Base-by-base conservation (phyloP, 768 basidiomycete genomes). In the Russula griseocarnosa region DNA sequence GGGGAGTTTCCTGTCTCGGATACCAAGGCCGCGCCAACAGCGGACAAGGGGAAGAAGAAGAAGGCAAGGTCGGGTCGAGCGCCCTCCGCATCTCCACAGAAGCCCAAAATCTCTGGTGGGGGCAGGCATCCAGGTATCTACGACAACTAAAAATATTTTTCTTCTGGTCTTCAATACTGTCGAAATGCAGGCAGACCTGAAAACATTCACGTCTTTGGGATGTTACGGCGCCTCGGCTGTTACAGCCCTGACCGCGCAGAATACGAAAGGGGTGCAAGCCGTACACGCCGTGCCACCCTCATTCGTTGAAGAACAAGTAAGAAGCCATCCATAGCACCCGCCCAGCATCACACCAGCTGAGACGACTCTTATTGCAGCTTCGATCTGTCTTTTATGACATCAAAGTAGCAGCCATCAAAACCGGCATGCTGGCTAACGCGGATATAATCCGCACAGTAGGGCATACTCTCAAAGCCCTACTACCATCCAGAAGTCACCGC, bases 161-260 rank as follows among this genome's bases (percentile, higher is more conserved):
- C 26, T 30, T 28, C 36, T 30, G 20, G 22, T 30, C 55, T 28
- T 24, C 16, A 42, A 6, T 24, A 28, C 57, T 44, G 26, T 49
- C 40, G 49, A 34, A 47, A 18, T 58, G 18, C 40, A 94, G 88
- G 94, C 92, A 10, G 94, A 96, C 73, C 77, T 96, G 32, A 92
- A 89, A 74, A 88, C 92, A 1, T 88, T 94, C 68, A 85, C 90
- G 5, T 86, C 90, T 0, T 81, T 86, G 32, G 81, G 79, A 32
- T 90, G 89, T 70, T 95, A 92, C 70, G 94, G 91, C 16, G 79
- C 88, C 16, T 89, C 86, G 65, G 92, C 84, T 9, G 75, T 95
- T 58, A 95, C 94, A 1, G 94, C 92, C 0, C 72, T 96, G 52
- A 94, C 91, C 0, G 90, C 94, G 0, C 94, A 97, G 73, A 97